Percentiles rank a stretch among this genome's conserved stretches.
phyloP scores from a whole-genome alignment of 2,329 filamentous ascomycete genomes.

The Chrysoporthe deuterocubensis region DNA sequence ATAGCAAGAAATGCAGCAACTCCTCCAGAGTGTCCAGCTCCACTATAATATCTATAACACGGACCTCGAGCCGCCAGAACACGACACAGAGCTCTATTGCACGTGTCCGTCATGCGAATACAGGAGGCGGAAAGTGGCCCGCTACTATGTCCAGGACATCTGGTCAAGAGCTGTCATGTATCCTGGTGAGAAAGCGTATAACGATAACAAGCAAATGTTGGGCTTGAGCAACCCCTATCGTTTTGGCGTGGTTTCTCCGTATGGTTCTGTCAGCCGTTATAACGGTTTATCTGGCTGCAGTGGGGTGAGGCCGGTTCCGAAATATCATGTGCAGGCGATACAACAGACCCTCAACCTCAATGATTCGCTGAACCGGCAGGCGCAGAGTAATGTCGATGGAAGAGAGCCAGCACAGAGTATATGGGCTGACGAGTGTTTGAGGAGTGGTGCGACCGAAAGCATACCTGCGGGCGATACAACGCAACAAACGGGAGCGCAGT shows the following conservation, averaged over 20 bases:
- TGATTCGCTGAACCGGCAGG: constrained; percentile 18
- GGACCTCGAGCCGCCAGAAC: constrained; percentile 50
- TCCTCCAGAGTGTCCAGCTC: constrained; percentile 45
- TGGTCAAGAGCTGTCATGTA: constrained; percentile 53
- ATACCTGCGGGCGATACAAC: background rate
- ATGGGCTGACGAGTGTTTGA: background rate
- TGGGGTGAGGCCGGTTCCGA: constrained; percentile 4
- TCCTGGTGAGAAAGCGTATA: constrained; percentile 44
- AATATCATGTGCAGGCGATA: background rate
- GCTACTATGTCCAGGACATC: constrained; percentile 43
- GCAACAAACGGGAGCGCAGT: background rate
- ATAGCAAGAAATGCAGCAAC: constrained; percentile 49
- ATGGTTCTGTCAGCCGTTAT: background rate
- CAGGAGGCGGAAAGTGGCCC: constrained; percentile 39
- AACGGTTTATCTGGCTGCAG: background rate
- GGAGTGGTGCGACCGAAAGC: background rate
- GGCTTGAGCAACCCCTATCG: constrained; percentile 8
- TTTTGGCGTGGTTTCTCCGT: background rate
- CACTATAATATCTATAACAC: constrained; percentile 47
- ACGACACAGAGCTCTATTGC: constrained; percentile 46
- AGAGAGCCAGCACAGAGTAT: constrained; percentile 3
- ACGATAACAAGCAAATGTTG: constrained; percentile 33
- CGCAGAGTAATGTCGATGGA: constrained; percentile 23
- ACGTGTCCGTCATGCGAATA: constrained; percentile 47
- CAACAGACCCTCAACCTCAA: constrained; percentile 6